Conservation (phyloP, 208 protist species). For the Leishmania tropica region DNA sequence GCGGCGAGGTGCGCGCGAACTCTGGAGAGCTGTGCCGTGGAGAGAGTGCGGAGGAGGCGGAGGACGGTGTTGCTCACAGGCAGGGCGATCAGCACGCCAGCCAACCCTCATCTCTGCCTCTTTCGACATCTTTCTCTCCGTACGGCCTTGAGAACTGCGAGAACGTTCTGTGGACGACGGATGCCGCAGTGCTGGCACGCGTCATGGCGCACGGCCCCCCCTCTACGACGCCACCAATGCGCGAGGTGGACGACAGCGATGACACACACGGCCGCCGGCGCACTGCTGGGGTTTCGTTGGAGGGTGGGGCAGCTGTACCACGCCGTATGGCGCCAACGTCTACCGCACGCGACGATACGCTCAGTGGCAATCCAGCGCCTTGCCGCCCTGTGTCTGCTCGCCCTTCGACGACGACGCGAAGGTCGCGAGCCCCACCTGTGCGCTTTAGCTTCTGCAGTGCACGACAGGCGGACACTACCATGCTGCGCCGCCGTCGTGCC, state of each 20-base stretch:
- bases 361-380: background rate
- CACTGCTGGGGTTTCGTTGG: background rate
- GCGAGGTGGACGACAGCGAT: background rate
- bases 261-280: background rate
- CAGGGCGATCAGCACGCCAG: background rate
- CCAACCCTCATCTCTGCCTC: background rate
- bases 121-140: background rate
- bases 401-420: background rate
- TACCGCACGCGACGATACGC: background rate
- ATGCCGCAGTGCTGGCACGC: conserved; percentile 36
- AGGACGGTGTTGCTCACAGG: background rate
- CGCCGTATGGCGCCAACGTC: background rate
- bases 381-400: background rate
- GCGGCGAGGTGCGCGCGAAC: conserved; percentile 74
- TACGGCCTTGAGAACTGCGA: conserved; percentile 64
- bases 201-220: conserved; percentile 23
- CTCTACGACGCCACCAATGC: background rate
- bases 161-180: conserved; percentile 75
- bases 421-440: background rate
- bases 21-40: conserved; percentile 36
- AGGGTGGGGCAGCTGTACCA: background rate
- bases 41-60: conserved; percentile 8
- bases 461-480: background rate
- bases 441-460: conserved; percentile 4
- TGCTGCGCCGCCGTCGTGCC: background rate